Evolutionary conservation across 164 flowering plant genomes (phyloP).

Genomic region (Macadamia integrifolia): DNA sequence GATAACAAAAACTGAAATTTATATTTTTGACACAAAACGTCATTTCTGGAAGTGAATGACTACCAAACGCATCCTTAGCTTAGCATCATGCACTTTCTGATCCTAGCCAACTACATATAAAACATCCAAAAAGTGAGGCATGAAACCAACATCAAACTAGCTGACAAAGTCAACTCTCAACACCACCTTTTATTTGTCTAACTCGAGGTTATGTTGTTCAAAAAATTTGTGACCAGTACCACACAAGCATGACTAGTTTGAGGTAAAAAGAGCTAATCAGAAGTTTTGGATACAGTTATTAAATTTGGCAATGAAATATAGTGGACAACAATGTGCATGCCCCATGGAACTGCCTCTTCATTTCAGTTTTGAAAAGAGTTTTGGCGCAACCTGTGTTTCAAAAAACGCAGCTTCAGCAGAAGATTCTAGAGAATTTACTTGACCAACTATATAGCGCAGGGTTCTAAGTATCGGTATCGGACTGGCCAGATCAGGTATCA

Average conservation of each 20-base stretch:
- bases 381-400: slow-evolving; percentile 52
- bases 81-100: no score
- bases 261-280: slow-evolving; percentile 10
- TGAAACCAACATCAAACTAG: no score
- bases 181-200: slow-evolving; percentile 8
- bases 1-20: no score
- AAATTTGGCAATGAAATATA: background rate
- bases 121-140: no score
- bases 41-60: no score
- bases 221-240: slow-evolving; percentile 7
- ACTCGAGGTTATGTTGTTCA: slow-evolving; percentile 1
- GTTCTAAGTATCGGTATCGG: no score
- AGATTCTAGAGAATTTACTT: background rate
- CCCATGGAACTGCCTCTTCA: slow-evolving; percentile 4
- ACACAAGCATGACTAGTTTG: slow-evolving; percentile 11
- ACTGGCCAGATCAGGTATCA: no score
- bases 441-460: background rate
- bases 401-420: slow-evolving; percentile 4
- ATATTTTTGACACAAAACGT: no score
- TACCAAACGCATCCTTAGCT: no score
- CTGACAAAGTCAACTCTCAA: background rate
- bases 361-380: slow-evolving; percentile 48
- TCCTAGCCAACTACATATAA: no score
- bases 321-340: background rate
- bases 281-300: slow-evolving; percentile 4